phyloP scores from a whole-genome alignment of 106 monocot species.

The Agapanthus africanus region DNA sequence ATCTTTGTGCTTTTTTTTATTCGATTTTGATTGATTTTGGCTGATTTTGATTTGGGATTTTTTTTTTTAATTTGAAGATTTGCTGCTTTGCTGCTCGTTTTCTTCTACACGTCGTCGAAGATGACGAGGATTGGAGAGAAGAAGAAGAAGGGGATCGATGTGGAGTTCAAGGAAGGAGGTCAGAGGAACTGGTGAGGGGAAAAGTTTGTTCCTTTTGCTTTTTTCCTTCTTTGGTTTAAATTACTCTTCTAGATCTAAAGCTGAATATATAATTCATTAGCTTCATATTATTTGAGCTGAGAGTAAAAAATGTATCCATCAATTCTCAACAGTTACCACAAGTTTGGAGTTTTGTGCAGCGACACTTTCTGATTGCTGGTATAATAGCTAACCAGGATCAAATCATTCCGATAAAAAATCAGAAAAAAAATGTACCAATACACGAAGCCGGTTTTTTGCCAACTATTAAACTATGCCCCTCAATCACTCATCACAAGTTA shows the following conservation, averaged over 20 bases:
- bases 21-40: neutral
- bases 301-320: no score
- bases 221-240: no score
- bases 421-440: no score
- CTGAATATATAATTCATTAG: neutral
- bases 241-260: neutral
- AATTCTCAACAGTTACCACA: no score
- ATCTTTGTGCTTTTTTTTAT: neutral
- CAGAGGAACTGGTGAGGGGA: constrained; percentile 45
- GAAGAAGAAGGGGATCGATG: constrained; percentile 37
- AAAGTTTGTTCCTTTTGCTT: neutral
- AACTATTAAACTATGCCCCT: no score
- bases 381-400: no score
- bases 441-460: no score
- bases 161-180: constrained; percentile 57
- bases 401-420: no score
- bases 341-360: no score
- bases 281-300: neutral
- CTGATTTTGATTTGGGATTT: neutral
- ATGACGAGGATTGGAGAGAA: constrained; percentile 49
- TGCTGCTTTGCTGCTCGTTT: constrained; percentile 44
- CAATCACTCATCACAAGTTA: no score
- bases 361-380: no score
- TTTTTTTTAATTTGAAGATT: constrained; percentile 26
- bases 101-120: constrained; percentile 53